Conservation (phyloP, 768 basidiomycete genomes). For the Neoboletus subvelutipes region DNA sequence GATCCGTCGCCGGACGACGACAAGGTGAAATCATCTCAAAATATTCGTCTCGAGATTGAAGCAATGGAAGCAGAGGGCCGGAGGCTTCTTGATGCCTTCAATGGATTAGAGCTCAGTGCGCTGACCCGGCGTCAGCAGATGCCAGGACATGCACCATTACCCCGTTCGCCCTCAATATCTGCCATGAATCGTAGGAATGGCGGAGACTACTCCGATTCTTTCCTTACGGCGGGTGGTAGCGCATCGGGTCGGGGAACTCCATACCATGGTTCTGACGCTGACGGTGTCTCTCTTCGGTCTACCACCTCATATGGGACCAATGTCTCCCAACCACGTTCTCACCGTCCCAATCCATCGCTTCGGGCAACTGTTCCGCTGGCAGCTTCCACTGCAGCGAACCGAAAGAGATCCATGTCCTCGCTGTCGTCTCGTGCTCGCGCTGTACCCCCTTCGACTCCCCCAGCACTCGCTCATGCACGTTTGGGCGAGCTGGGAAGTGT, state of each 20-base stretch:
- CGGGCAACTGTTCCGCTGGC: conserved; percentile 34
- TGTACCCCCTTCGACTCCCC: conserved; percentile 36
- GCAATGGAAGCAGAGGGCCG: conserved; percentile 69
- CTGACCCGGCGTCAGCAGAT: conserved; percentile 42
- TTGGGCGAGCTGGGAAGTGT: conserved; percentile 38
- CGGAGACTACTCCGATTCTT: conserved; percentile 27
- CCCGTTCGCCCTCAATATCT: conserved; percentile 33
- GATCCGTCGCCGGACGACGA: conserved; percentile 53
- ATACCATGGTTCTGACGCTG: conserved; percentile 40
- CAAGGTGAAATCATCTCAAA: conserved; percentile 53
- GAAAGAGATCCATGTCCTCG: conserved; percentile 64
- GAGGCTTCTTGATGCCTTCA: conserved; percentile 76
- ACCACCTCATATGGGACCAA: conserved; percentile 51
- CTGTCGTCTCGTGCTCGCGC: conserved; percentile 47
- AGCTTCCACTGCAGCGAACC: conserved; percentile 35
- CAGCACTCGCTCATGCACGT: conserved; percentile 30
- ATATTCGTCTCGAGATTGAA: conserved; percentile 65
- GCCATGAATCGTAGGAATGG: conserved; percentile 25
- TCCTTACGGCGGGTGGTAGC: conserved; percentile 24
- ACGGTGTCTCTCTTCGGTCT: conserved; percentile 54
- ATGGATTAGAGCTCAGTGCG: conserved; percentile 70
- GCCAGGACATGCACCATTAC: conserved; percentile 22
- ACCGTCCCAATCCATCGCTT: conserved; percentile 39
- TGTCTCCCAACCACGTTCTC: conserved; percentile 46
- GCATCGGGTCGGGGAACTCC: conserved; percentile 33